These are phyloP conservation scores for Neltuma alba DNA, from an alignment of 306 rosid genomes.

Conservation along the genomic window DNA sequence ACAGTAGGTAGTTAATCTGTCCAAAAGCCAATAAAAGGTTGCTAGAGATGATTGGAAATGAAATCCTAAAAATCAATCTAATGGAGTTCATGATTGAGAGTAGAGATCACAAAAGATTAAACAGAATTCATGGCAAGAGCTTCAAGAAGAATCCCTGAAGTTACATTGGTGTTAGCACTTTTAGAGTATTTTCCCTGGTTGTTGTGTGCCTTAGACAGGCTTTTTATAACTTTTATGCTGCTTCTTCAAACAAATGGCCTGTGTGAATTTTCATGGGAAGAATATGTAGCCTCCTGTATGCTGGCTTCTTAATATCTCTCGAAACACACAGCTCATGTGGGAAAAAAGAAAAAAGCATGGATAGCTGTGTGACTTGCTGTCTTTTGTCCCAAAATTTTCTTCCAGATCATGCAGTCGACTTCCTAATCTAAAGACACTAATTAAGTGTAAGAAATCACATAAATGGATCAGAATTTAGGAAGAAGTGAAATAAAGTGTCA, in stretches of 20 bases:
- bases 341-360: neutral
- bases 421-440: neutral
- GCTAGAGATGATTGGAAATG: neutral
- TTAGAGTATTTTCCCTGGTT: neutral
- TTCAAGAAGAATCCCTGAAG: neutral
- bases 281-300: neutral
- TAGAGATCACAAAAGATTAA: neutral
- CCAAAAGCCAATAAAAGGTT: neutral
- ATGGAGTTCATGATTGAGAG: neutral
- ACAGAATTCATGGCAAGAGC: neutral
- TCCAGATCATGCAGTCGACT: neutral
- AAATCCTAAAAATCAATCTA: neutral
- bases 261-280: neutral
- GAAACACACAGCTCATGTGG: neutral
- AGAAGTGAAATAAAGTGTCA: neutral
- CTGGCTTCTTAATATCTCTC: neutral
- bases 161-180: neutral
- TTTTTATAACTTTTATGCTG: neutral
- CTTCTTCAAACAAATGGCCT: neutral
- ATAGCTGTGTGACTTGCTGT: neutral
- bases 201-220: neutral
- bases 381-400: neutral
- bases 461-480: neutral
- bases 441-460: neutral
- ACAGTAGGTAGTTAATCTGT: neutral